phyloP scores from a whole-genome alignment of 2,329 filamentous ascomycete species.

The Stagonosporopsis tanaceti region DNA sequence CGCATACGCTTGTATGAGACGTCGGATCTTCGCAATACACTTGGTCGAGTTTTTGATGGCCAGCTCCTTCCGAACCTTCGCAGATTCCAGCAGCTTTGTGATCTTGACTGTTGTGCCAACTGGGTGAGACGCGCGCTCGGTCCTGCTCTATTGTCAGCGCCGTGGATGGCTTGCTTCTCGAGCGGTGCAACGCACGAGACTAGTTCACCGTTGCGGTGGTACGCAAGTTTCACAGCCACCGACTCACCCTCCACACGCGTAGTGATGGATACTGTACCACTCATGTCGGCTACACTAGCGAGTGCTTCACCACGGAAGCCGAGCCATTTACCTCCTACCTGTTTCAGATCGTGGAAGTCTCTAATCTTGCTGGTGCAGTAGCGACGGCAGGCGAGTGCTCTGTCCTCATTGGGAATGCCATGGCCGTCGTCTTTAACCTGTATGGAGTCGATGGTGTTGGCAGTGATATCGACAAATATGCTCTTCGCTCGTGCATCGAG shows the following conservation, averaged over 20 bases:
- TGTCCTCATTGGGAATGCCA: conserved; percentile 71
- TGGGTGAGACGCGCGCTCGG: conserved; percentile 59
- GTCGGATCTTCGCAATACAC: conserved; percentile 65
- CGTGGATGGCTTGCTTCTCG: not conserved
- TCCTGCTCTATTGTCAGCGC: conserved; percentile 29
- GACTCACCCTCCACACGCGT: conserved; percentile 70
- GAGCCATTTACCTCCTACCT: conserved; percentile 66
- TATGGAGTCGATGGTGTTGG: conserved; percentile 73
- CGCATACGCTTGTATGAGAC: conserved; percentile 69
- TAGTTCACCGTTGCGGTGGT: conserved; percentile 60
- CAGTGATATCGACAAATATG: conserved; percentile 69
- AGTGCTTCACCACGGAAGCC: conserved; percentile 81
- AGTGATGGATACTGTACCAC: conserved; percentile 64
- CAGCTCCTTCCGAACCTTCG: conserved; percentile 70
- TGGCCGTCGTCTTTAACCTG: conserved; percentile 73
- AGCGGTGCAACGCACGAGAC: conserved; percentile 43
- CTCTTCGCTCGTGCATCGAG: conserved; percentile 74
- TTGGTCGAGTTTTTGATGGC: conserved; percentile 66
- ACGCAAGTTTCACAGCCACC: conserved; percentile 63
- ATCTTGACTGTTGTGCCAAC: conserved; percentile 74
- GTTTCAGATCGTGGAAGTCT: conserved; percentile 67
- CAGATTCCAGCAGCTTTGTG: conserved; percentile 63
- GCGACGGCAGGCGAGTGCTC: conserved; percentile 67
- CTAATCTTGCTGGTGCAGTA: conserved; percentile 78
- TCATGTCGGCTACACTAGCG: conserved; percentile 69